Base-by-base conservation (phyloP, 352 stramenopile species). In the Pilasporangium apinafurcum region DNA sequence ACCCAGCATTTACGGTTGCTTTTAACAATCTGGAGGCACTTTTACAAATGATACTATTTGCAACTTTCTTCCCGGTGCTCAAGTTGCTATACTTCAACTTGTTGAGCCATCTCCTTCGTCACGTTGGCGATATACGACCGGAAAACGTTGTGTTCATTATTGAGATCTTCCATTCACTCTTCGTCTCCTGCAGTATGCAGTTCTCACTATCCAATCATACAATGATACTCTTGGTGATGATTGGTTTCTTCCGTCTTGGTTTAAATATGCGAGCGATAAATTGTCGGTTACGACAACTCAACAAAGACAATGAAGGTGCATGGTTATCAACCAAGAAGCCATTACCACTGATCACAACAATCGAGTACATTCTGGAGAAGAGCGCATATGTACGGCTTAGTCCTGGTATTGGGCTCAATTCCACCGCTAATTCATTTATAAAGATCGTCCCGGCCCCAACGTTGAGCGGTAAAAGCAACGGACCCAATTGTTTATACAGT, bases 81-180 rank as follows among this genome's bases (percentile, higher is more conserved):
- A 75, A 75, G 24, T 24, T 69, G 5, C 14, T 22, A 4, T 17
- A 20, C 14, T 44, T 44, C 28, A 52, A 52, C 35, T 14, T 24
- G 3, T 24, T 44, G 5, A 29, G 26, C 18, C 44, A 33, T 14
- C 8, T 28, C 12, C 25, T 52, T 10, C 36, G 21, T 16, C 10
- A 39, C 35, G 14, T 6, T 5, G 48, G 63, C 17, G 59, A 68
- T 27, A 35, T 59, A 8, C 62, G 68, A 16, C 58, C 67, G 1
- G 58, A 80, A 39, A 46, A 53, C 0, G 58, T 69, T 3, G 65
- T 80, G 12, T 78, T 78, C 42, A 80, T 73, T 17, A 54, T 76
- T 6, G 62, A 83, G 31, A 53, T 83, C 32, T 83, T 78, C 38
- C 59, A 80, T 37, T 51, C 67, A 17, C 37, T 83, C 6, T 83